These are phyloP conservation scores for Radiomyces spectabilis DNA, from an alignment of 192 early-diverging fungal species.

Conservation along the genomic window DNA sequence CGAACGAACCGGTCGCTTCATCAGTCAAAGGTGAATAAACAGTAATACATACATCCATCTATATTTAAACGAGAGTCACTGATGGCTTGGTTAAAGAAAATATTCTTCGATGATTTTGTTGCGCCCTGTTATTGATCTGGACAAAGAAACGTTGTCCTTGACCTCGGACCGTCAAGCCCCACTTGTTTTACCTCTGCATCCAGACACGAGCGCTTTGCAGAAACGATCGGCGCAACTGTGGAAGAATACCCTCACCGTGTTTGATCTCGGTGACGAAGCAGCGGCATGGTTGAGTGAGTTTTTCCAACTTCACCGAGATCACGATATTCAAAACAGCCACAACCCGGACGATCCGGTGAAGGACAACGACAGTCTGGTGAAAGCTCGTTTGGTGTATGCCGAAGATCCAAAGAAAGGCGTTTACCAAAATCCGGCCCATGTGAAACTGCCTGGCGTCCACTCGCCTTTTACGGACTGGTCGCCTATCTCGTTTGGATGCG, in stretches of 20 bases:
- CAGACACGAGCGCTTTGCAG: slow-evolving; percentile 3
- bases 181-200: slow-evolving; percentile 15
- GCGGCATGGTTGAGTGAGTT: slow-evolving; percentile 48
- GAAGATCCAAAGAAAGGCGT: slow-evolving; percentile 5
- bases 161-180: neutral
- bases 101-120: slow-evolving; percentile 19
- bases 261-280: slow-evolving; percentile 59
- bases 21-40: slow-evolving; percentile 24
- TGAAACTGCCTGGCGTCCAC: slow-evolving; percentile 16
- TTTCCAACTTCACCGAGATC: neutral
- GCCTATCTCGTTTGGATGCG: slow-evolving; percentile 23
- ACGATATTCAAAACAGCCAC: slow-evolving; percentile 2
- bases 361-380: neutral
- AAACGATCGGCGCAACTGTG: slow-evolving; percentile 28
- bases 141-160: slow-evolving; percentile 6
- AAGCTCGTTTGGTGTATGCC: slow-evolving; percentile 12
- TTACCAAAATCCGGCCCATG: slow-evolving; percentile 21
- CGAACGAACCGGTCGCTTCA: slow-evolving; percentile 18
- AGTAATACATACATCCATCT: neutral
- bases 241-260: slow-evolving; percentile 30
- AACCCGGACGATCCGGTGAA: neutral
- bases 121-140: slow-evolving; percentile 4
- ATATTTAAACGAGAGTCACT: neutral
- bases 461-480: slow-evolving; percentile 24
- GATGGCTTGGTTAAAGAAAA: slow-evolving; percentile 16